Evolutionary conservation across 1,139 yeast genomes (phyloP).

Genomic region (Yamadazyma dushanensis): DNA sequence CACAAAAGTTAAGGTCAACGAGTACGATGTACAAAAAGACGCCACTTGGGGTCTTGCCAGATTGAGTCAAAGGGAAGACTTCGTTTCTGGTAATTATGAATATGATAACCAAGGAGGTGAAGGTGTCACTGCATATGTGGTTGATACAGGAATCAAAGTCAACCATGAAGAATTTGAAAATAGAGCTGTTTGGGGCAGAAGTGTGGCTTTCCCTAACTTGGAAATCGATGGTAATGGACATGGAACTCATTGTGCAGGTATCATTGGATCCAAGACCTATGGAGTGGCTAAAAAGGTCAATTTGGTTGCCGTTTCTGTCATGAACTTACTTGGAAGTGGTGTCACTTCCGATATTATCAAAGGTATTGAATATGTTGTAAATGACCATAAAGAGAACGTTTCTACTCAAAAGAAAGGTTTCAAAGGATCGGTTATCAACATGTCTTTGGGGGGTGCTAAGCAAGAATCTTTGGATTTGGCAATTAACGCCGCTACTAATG

Average conservation of each 20-base stretch:
- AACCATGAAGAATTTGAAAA: slow-evolving; percentile 84
- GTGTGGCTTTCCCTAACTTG: slow-evolving; percentile 79
- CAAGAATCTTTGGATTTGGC: slow-evolving; percentile 74
- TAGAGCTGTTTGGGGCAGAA: slow-evolving; percentile 92
- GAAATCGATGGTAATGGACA: slow-evolving; percentile 94
- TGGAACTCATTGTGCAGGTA: slow-evolving; percentile 90
- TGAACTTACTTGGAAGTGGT: slow-evolving; percentile 77
- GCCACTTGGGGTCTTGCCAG: slow-evolving; percentile 81
- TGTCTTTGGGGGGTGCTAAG: slow-evolving; percentile 90
- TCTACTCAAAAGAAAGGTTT: slow-evolving; percentile 61
- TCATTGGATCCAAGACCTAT: slow-evolving; percentile 69
- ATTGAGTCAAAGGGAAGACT: slow-evolving; percentile 81
- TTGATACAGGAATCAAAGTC: slow-evolving; percentile 89
- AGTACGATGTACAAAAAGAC: slow-evolving; percentile 60
- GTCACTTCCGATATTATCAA: slow-evolving; percentile 78
- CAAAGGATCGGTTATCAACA: slow-evolving; percentile 85
- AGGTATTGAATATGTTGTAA: slow-evolving; percentile 79
- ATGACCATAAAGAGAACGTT: slow-evolving; percentile 58
- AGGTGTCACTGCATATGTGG: slow-evolving; percentile 89
- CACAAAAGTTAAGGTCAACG: slow-evolving; percentile 67
- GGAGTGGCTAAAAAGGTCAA: slow-evolving; percentile 81
- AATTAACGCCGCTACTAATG: slow-evolving; percentile 78
- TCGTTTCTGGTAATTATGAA: slow-evolving; percentile 76
- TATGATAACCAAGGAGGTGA: slow-evolving; percentile 84
- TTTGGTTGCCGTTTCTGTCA: slow-evolving; percentile 75